Percentiles rank a stretch among this genome's conserved stretches.
Conservation (phyloP, 2,329 filamentous ascomycete species). For the Claviceps cyperi region DNA sequence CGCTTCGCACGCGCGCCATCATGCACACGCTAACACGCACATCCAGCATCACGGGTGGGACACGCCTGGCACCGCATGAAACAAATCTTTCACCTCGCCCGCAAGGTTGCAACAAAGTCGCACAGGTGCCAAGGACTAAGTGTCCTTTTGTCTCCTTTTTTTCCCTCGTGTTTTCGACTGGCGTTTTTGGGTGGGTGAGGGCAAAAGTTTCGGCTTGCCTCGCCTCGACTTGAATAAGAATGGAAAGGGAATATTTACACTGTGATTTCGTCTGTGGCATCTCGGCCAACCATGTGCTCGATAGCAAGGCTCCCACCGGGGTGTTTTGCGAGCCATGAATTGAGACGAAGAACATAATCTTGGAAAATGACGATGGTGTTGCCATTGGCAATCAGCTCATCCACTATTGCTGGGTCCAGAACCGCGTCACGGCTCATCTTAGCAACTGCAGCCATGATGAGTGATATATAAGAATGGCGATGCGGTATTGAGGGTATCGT, state of each 20-base stretch:
- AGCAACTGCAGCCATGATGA: background rate
- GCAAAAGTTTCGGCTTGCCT: background rate
- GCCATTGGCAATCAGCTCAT: conserved; percentile 38
- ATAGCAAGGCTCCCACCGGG: conserved; percentile 46
- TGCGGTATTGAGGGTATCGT: background rate
- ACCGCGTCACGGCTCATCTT: conserved; percentile 27
- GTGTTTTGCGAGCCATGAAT: conserved; percentile 43
- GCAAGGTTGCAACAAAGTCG: background rate
- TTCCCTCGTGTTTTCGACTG: background rate
- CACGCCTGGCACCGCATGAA: background rate
- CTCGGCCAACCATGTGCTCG: conserved; percentile 33
- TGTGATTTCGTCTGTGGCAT: conserved; percentile 22
- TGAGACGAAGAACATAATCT: conserved; percentile 38
- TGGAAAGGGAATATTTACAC: conserved; percentile 13
- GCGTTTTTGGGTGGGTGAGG: background rate
- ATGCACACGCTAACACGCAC: background rate
- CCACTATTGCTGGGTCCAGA: conserved; percentile 30
- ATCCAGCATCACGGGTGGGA: background rate
- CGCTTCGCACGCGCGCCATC: background rate
- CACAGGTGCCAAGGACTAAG: background rate
- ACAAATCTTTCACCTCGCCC: background rate
- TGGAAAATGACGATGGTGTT: conserved; percentile 41
- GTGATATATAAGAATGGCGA: background rate
- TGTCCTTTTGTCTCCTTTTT: background rate
- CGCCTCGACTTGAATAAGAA: background rate